Percentiles rank a stretch among this genome's conserved stretches.
These are phyloP conservation scores for Aethionema arabicum DNA, from an alignment of 345 rosid species.

Conservation along the genomic window DNA sequence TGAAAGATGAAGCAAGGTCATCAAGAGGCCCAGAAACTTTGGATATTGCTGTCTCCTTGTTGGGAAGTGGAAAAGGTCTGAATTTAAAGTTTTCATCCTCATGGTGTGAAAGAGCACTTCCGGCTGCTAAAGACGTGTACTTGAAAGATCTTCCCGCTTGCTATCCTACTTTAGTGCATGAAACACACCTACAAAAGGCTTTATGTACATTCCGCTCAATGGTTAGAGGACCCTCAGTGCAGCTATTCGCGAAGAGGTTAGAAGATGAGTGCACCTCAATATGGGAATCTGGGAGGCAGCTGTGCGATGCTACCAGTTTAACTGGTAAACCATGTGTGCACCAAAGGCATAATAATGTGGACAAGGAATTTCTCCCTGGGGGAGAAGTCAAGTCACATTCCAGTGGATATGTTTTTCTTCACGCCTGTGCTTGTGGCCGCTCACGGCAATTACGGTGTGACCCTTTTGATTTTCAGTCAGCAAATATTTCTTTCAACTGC, in stretches of 20 bases:
- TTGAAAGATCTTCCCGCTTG: constrained; percentile 68
- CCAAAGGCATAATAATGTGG: constrained; percentile 52
- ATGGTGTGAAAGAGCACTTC: constrained; percentile 80
- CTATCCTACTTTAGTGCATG: constrained; percentile 69
- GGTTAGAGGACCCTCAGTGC: constrained; percentile 80
- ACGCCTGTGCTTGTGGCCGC: constrained; percentile 90
- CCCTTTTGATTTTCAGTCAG: constrained; percentile 75
- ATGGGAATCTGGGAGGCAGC: constrained; percentile 85
- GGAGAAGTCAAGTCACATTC: constrained; percentile 52
- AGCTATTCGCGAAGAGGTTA: constrained; percentile 54
- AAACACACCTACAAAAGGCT: constrained; percentile 61
- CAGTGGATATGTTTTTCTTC: constrained; percentile 77
- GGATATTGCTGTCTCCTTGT: constrained; percentile 58
- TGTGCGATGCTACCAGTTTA: constrained; percentile 87
- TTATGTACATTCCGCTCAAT: constrained; percentile 59
- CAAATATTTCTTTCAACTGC: constrained; percentile 51
- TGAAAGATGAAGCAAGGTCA: constrained; percentile 48
- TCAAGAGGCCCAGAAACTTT: constrained; percentile 48
- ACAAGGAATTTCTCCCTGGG: constrained; percentile 33
- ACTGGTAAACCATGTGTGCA: constrained; percentile 84
- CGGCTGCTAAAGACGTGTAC: constrained; percentile 72
- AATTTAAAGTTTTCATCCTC: constrained; percentile 59
- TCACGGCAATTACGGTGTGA: constrained; percentile 59
- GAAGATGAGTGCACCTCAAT: constrained; percentile 69
- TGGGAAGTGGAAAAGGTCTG: constrained; percentile 70